These are phyloP conservation scores for Macrolepiota dolichaula DNA, from an alignment of 768 basidiomycete species.

Conservation along the genomic window DNA sequence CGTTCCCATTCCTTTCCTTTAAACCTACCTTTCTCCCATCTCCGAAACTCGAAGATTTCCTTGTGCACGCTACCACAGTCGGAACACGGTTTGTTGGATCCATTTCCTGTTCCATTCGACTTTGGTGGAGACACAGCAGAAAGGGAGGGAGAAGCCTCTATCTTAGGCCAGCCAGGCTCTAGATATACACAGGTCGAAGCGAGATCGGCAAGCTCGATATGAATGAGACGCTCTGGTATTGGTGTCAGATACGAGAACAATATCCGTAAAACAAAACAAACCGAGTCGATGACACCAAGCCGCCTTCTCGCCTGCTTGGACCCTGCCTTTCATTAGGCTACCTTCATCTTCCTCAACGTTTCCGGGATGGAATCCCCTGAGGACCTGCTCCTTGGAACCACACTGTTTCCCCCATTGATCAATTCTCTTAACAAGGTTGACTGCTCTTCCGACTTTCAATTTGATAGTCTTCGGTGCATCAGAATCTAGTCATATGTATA, in stretches of 20 bases:
- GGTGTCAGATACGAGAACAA: not conserved
- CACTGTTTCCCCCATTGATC: constrained; percentile 84
- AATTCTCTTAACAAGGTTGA: constrained; percentile 68
- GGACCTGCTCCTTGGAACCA: constrained; percentile 68
- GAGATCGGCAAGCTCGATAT: constrained; percentile 76
- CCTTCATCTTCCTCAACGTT: constrained; percentile 31
- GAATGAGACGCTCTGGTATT: constrained; percentile 63
- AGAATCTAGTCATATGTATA: not conserved
- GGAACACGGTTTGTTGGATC: constrained; percentile 27
- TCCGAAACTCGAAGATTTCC: constrained; percentile 76
- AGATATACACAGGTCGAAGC: constrained; percentile 58
- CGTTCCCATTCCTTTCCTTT: constrained; percentile 71
- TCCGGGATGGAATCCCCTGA: constrained; percentile 74
- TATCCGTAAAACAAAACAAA: constrained; percentile 10
- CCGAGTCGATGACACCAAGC: constrained; percentile 68
- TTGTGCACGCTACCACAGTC: constrained; percentile 57
- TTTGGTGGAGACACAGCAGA: constrained; percentile 17
- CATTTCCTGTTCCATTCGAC: constrained; percentile 13
- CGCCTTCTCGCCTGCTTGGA: constrained; percentile 58
- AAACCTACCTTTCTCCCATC: constrained; percentile 48
- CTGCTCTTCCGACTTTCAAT: constrained; percentile 78
- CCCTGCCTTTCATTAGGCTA: constrained; percentile 62
- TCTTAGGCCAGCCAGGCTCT: constrained; percentile 40
- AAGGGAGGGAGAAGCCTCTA: constrained; percentile 18
- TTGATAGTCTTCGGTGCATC: constrained; percentile 37